These are phyloP conservation scores for Boletus barrowsii DNA, from an alignment of 768 basidiomycete genomes.

Conservation along the genomic window DNA sequence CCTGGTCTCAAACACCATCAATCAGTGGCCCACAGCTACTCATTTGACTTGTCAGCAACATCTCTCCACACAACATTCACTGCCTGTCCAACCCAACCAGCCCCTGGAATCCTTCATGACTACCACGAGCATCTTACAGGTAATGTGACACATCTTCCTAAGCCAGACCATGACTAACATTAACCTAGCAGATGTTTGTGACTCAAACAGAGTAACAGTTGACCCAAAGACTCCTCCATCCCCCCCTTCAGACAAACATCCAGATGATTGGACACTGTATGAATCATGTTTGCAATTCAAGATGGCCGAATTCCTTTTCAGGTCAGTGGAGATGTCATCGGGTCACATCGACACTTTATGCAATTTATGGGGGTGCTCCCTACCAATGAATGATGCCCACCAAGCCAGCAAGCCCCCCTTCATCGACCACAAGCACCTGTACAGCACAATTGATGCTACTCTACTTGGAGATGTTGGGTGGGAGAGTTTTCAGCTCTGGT, in stretches of 20 bases:
- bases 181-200: not conserved
- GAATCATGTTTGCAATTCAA: not conserved
- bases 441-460: conserved; percentile 33
- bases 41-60: not conserved
- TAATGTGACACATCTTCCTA: not conserved
- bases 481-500: conserved; percentile 24
- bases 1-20: not conserved
- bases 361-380: not conserved
- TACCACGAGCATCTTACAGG: not conserved
- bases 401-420: not conserved
- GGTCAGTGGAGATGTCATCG: not conserved
- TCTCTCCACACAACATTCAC: too few species aligned
- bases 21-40: not conserved
- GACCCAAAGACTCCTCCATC: not conserved
- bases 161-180: too few species aligned
- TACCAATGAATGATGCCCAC: not conserved
- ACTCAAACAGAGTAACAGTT: not conserved
- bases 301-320: not conserved
- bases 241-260: not conserved
- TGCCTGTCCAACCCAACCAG: not conserved
- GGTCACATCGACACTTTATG: not conserved
- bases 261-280: not conserved
- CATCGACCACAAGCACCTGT: conserved; percentile 1
- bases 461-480: conserved; percentile 36
- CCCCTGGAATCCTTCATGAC: not conserved